Conservation (phyloP, 1,284 basidiomycete species). For the Apiotrichum brassicae region DNA sequence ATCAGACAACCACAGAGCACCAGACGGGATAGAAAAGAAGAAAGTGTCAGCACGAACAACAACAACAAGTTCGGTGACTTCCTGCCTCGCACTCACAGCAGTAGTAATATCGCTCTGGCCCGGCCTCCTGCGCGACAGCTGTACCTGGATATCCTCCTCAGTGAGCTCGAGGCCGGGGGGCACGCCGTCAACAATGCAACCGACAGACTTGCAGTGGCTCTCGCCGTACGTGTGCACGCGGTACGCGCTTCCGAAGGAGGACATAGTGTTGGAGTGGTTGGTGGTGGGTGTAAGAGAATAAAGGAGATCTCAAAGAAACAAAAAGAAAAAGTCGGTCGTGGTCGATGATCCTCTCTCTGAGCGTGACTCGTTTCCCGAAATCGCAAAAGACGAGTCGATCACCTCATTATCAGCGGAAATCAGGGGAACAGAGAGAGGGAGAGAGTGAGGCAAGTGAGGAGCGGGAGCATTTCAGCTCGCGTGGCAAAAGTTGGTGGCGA, state of each 20-base stretch:
- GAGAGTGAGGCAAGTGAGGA: too few species aligned
- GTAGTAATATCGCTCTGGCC: slow-evolving; percentile 97
- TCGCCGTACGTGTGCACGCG: slow-evolving; percentile 97
- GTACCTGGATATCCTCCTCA: slow-evolving; percentile 79
- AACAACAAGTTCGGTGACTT: too few species aligned
- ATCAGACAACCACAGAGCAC: too few species aligned
- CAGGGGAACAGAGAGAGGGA: too few species aligned
- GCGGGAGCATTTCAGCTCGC: too few species aligned
- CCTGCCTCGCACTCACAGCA: slow-evolving; percentile 58
- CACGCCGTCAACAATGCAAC: slow-evolving; percentile 94
- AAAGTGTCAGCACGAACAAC: neutral
- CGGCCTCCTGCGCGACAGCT: slow-evolving; percentile 84
- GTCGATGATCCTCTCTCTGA: too few species aligned
- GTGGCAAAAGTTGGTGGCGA: too few species aligned
- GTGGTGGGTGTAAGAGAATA: slow-evolving; percentile 2
- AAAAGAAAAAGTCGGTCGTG: slow-evolving; percentile 4
- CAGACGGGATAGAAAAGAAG: neutral
- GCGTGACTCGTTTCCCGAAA: too few species aligned
- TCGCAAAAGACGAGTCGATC: too few species aligned
- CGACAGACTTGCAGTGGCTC: slow-evolving; percentile 93
- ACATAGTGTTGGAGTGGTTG: slow-evolving; percentile 56
- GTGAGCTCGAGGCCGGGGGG: slow-evolving; percentile 83
- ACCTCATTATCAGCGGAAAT: too few species aligned
- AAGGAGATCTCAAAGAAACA: neutral
- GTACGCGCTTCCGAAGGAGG: slow-evolving; percentile 83